These are phyloP conservation scores for Letharia columbiana DNA, from an alignment of 495 filamentous ascomycete genomes.

Conservation along the genomic window DNA sequence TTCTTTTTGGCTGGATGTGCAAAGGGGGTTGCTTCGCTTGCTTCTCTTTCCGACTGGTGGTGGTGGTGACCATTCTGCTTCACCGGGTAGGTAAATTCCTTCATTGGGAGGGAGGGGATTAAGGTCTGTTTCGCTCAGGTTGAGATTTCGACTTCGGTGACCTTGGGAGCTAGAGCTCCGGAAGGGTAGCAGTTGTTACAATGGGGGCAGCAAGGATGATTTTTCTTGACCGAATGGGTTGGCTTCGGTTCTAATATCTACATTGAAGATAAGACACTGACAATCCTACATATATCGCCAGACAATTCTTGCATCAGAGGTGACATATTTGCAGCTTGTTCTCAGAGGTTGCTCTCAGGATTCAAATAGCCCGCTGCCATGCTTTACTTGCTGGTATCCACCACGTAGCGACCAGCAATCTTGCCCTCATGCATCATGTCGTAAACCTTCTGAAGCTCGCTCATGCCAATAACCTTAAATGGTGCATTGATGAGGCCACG, in stretches of 20 bases:
- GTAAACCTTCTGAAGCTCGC: constrained; percentile 60
- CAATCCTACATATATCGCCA: neutral
- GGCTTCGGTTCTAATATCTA: constrained; percentile 9
- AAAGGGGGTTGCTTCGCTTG: too few species aligned
- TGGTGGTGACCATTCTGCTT: too few species aligned
- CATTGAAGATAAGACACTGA: neutral
- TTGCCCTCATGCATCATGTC: constrained; percentile 45
- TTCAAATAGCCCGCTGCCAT: neutral
- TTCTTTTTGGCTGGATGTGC: too few species aligned
- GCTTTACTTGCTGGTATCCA: constrained; percentile 45
- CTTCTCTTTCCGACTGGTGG: too few species aligned
- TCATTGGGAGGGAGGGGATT: too few species aligned
- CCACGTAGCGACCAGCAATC: constrained; percentile 83
- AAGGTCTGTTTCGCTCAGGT: too few species aligned
- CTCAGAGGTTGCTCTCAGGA: neutral
- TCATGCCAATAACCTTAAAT: constrained; percentile 72
- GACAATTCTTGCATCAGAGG: neutral
- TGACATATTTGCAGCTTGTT: neutral
- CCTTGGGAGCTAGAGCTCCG: too few species aligned
- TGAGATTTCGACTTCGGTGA: too few species aligned
- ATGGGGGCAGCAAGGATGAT: neutral
- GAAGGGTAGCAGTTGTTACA: too few species aligned
- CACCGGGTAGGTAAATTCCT: too few species aligned
- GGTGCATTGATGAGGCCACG: constrained; percentile 78
- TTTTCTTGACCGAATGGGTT: neutral